These are phyloP conservation scores for Alternaria tenuissima DNA, from an alignment of 2,329 filamentous ascomycete species.

Conservation along the genomic window DNA sequence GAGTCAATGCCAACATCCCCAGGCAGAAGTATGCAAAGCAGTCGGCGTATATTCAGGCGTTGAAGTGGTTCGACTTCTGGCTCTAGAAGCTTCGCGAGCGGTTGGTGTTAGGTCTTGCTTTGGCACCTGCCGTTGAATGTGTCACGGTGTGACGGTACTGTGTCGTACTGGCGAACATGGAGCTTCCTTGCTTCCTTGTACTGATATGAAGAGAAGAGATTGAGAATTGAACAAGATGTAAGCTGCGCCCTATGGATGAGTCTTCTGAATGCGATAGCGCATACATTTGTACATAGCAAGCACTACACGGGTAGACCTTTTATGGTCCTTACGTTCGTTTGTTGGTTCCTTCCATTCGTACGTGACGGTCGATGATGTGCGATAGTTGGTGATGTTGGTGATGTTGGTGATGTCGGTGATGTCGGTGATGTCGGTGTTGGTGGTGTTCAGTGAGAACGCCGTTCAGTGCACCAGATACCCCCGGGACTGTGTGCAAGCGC, in stretches of 20 bases:
- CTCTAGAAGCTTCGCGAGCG: constrained; percentile 18
- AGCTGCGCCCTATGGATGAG: too few species aligned
- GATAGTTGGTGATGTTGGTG: too few species aligned
- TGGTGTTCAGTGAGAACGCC: too few species aligned
- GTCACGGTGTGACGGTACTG: not conserved
- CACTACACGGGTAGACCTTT: not conserved
- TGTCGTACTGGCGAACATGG: not conserved
- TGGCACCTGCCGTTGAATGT: not conserved
- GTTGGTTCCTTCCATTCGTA: not conserved
- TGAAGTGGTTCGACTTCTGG: constrained; percentile 51
- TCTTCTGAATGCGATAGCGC: too few species aligned
- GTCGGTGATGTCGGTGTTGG: too few species aligned
- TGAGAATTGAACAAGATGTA: too few species aligned
- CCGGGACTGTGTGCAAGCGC: too few species aligned
- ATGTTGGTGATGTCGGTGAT: too few species aligned
- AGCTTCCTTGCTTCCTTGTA: too few species aligned
- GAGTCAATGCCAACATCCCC: constrained; percentile 39
- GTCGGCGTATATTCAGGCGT: constrained; percentile 46
- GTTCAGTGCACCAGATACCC: too few species aligned
- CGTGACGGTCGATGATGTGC: too few species aligned
- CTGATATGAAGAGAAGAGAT: too few species aligned
- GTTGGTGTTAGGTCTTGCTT: not conserved
- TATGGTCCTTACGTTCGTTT: not conserved
- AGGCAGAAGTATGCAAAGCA: constrained; percentile 49
- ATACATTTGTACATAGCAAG: not conserved